Evolutionary conservation across 2,329 filamentous ascomycete genomes (phyloP).

Genomic region (Aquanectria penicillioides): DNA sequence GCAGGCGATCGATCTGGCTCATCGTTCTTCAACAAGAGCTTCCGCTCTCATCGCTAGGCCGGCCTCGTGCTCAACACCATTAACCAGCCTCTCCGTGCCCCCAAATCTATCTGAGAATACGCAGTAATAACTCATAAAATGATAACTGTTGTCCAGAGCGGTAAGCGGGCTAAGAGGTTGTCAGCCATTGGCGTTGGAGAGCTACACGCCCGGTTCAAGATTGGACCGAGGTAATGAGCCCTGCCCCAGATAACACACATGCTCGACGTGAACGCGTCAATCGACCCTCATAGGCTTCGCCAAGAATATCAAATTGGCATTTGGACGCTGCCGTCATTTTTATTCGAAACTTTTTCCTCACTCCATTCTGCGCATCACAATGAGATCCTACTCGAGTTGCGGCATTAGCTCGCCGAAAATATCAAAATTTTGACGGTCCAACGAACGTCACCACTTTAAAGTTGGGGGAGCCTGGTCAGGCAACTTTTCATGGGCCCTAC

Average conservation of each 20-base stretch:
- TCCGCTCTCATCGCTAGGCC: too few relatives aligned
- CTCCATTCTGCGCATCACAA: too few relatives aligned
- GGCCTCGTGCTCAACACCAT: too few relatives aligned
- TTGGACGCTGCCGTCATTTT: not conserved
- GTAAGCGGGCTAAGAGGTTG: too few relatives aligned
- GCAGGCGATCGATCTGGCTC: too few relatives aligned
- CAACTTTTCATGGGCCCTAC: conserved; percentile 26
- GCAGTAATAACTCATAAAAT: too few relatives aligned
- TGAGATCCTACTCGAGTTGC: too few relatives aligned
- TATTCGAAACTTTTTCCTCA: too few relatives aligned
- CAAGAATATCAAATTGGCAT: not conserved
- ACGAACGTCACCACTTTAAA: not conserved
- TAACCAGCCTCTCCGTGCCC: too few relatives aligned
- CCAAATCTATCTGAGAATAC: too few relatives aligned
- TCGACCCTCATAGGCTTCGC: not conserved
- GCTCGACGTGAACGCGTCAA: not conserved
- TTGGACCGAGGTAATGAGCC: conserved; percentile 15
- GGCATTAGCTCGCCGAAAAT: not conserved
- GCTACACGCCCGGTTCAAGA: not conserved
- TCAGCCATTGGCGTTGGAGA: not conserved
- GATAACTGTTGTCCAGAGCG: too few relatives aligned
- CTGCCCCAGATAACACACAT: not conserved
- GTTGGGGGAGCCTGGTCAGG: not conserved
- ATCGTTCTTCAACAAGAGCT: too few relatives aligned
- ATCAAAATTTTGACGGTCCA: not conserved